These are phyloP conservation scores for Zizania palustris DNA, from an alignment of 202 grass and related monocot species.

Conservation along the genomic window DNA sequence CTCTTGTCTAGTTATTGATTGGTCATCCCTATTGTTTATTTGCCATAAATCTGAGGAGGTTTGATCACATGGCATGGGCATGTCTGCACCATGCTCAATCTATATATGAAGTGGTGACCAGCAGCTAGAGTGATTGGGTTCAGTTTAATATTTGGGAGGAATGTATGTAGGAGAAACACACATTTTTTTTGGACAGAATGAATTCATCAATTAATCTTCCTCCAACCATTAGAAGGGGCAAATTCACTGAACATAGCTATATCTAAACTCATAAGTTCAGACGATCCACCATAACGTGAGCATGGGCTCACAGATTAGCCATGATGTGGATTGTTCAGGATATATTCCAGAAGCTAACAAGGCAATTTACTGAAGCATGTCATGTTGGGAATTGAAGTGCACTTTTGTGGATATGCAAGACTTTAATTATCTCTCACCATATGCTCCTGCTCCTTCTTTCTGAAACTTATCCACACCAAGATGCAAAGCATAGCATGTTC, in stretches of 20 bases:
- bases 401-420: slow-evolving; percentile 14
- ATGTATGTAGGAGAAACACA: background rate
- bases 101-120: background rate
- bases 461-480: background rate
- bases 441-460: slow-evolving; percentile 11
- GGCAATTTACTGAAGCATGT: slow-evolving; percentile 26
- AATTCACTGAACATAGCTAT: background rate
- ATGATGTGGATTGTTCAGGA: background rate
- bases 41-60: background rate
- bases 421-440: slow-evolving; percentile 12
- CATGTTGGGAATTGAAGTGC: slow-evolving; percentile 9
- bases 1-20: background rate
- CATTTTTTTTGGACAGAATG: background rate
- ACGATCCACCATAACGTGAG: background rate
- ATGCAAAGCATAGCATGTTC: background rate
- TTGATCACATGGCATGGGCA: slow-evolving; percentile 37
- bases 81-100: slow-evolving; percentile 20
- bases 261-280: background rate
- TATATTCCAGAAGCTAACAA: slow-evolving; percentile 30
- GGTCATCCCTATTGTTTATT: slow-evolving; percentile 4
- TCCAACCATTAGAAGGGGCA: background rate
- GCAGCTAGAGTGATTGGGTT: background rate
- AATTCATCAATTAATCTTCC: background rate
- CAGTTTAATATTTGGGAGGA: background rate
- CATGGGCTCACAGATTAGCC: background rate